Base-by-base conservation (phyloP, 148 eudicot genomes). In the Amaranthus palmeri region DNA sequence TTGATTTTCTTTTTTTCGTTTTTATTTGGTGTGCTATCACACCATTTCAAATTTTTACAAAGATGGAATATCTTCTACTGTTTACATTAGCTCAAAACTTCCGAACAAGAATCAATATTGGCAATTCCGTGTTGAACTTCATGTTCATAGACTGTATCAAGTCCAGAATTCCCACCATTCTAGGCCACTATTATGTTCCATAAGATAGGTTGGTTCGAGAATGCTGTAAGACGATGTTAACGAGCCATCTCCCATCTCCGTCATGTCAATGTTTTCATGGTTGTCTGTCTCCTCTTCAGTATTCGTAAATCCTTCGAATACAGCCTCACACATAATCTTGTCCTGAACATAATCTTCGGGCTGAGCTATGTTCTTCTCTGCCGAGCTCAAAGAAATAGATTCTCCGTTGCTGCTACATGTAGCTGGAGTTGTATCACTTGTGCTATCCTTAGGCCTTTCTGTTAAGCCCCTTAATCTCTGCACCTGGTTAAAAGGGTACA, bases 141-240 rank as follows among this genome's bases (percentile, higher is more conserved):
- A 43, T 17, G 13, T 40, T 43, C 8, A 13, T 7, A 3, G 49
- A 54, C 49, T 46, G 51, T n/a, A 13, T 14, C 47, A 81, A 48
- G 46, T 6, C 61, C 77, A 76, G 44, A 78, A 17, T 2, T 82
- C 83, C 87, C 87, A 81, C 79, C 79, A 79, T 18, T 73, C 72
- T 44, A 76, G 47, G 55, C 17, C 54, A 53, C 69, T 49, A 54
- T 53, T 72, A 9, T 74, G 61, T 8, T 84, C 81, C 9, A 73
- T 69, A 61, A 79, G 69, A 41, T 48, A n/a, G 56, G 50, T 63
- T n/a, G 79, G 45, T 63, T 78, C 81, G 10, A 80, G 72, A 57
- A 65, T 72, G 74, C 68, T 60, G 61, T 81, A 72, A 48, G 61
- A 54, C 53, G 77, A 59, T 45, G 70, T 43, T 13, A 64, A 71